phyloP scores from a whole-genome alignment of 352 stramenopile species.

The Phytophthora pini region DNA sequence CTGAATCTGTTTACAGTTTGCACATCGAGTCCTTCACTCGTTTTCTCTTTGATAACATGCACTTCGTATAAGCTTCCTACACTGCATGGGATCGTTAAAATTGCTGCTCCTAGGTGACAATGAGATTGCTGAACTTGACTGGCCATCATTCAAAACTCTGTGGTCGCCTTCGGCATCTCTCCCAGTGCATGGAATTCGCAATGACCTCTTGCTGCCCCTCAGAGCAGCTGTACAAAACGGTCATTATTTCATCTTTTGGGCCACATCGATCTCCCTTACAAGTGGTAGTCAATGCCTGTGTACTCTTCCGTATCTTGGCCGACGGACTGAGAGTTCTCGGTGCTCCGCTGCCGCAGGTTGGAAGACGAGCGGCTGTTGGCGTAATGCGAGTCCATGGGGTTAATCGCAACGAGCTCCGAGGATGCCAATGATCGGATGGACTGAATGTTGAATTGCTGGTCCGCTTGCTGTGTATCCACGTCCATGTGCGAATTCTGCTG shows the following conservation, averaged over 20 bases:
- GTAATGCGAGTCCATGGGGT: constrained; percentile 72
- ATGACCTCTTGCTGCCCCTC: not conserved
- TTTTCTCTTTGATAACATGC: constrained; percentile 22
- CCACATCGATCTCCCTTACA: constrained; percentile 47
- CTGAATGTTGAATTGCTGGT: constrained; percentile 66
- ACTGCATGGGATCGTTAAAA: constrained; percentile 22
- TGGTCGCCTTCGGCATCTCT: not conserved
- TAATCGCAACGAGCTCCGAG: constrained; percentile 67
- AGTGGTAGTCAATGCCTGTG: constrained; percentile 86
- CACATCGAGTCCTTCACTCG: constrained; percentile 9
- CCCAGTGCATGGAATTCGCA: not conserved
- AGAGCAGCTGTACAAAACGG: constrained; percentile 13
- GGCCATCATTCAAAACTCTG: constrained; percentile 6
- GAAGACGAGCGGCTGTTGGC: constrained; percentile 56
- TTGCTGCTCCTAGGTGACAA: constrained; percentile 10
- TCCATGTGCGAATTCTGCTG: constrained; percentile 92
- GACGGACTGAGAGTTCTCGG: constrained; percentile 71
- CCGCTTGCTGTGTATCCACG: constrained; percentile 69
- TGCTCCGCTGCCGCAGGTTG: constrained; percentile 62
- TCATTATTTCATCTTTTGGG: constrained; percentile 12
- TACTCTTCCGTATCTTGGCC: constrained; percentile 86
- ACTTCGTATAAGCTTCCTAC: constrained; percentile 22
- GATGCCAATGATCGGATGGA: constrained; percentile 73
- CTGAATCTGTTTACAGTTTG: not conserved
- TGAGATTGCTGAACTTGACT: not conserved